Conservation (phyloP, 352 stramenopile species). For the Phytophthora tentaculata region DNA sequence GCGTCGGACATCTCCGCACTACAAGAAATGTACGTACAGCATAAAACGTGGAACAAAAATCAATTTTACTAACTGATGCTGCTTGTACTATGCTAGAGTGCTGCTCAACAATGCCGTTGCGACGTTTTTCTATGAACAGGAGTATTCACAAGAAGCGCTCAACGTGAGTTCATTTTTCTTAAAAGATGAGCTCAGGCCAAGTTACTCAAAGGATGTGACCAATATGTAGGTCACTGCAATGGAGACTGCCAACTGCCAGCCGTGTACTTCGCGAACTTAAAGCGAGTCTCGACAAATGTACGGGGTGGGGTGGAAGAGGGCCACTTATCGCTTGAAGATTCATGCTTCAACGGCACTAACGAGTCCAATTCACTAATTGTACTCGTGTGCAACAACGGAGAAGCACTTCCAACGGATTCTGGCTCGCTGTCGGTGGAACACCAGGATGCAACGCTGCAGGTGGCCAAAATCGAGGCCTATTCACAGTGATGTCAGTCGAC, state of each 20-base stretch:
- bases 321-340: background rate
- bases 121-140: conserved; percentile 6
- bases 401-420: background rate
- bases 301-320: background rate
- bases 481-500: too few species aligned
- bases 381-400: conserved; percentile 5
- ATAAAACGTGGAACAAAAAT: too few species aligned
- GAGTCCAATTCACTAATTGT: background rate
- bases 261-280: conserved; percentile 7
- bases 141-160: conserved; percentile 5
- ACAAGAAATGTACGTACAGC: conserved; percentile 1
- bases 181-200: background rate
- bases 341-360: conserved; percentile 4
- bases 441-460: background rate
- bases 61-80: background rate
- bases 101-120: background rate
- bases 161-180: background rate
- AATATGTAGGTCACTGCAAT: background rate
- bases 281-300: conserved; percentile 6
- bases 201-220: background rate
- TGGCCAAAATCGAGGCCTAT: background rate
- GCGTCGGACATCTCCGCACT: conserved; percentile 2
- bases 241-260: background rate
- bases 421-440: background rate
- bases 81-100: too few species aligned